Evolutionary conservation across 2,329 filamentous ascomycete genomes (phyloP).

Genomic region (Trichoderma hamatum): DNA sequence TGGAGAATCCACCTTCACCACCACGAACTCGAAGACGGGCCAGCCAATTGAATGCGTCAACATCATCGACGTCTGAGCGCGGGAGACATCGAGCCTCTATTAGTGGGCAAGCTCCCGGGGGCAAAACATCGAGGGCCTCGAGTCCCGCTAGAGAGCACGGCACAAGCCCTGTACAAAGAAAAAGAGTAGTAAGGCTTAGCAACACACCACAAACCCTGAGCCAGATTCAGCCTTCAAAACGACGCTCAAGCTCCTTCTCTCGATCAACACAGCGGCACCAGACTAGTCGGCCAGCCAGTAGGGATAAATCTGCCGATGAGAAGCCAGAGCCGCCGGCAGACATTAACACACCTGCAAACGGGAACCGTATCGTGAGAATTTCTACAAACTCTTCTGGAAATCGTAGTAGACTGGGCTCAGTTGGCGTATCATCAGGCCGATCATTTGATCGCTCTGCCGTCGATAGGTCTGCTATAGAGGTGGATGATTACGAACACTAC

Average conservation of each 20-base stretch:
- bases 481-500: conserved; percentile 47
- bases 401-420: conserved; percentile 43
- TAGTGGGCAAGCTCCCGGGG: conserved; percentile 46
- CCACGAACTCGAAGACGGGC: conserved; percentile 53
- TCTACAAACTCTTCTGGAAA: conserved; percentile 55
- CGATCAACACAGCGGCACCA: conserved; percentile 36
- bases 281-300: conserved; percentile 45
- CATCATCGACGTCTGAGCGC: conserved; percentile 48
- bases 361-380: conserved; percentile 59
- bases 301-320: conserved; percentile 48
- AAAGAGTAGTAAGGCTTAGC: conserved; percentile 61
- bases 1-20: conserved; percentile 47
- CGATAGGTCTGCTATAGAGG: conserved; percentile 44
- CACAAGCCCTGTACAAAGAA: conserved; percentile 54
- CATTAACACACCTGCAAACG: conserved; percentile 58
- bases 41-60: conserved; percentile 52
- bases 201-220: conserved; percentile 51
- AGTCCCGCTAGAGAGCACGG: conserved; percentile 54
- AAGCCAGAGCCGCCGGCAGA: conserved; percentile 43
- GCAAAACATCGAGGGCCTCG: conserved; percentile 46
- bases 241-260: conserved; percentile 57
- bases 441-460: conserved; percentile 41
- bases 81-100: conserved; percentile 52
- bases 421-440: conserved; percentile 42
- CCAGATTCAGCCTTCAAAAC: conserved; percentile 47